phyloP scores from a whole-genome alignment of 2,329 filamentous ascomycete genomes.

The Balansia obtecta region DNA sequence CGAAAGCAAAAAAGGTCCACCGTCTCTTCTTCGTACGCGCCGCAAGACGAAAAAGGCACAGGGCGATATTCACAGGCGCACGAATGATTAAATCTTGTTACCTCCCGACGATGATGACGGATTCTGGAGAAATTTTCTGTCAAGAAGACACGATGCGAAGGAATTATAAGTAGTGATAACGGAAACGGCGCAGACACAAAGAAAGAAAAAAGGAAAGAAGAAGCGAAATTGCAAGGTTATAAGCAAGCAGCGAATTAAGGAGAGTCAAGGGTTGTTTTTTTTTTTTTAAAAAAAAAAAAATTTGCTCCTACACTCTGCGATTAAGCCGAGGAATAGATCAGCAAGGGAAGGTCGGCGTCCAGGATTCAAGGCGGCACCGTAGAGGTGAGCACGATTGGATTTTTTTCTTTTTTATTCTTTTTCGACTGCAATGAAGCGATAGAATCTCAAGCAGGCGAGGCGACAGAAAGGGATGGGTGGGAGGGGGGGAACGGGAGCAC shows the following conservation, averaged over 20 bases:
- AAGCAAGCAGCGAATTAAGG: not conserved
- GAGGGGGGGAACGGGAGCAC: too few relatives aligned
- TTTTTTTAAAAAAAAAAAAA: not conserved
- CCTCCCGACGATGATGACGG: not conserved
- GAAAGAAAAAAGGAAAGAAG: not conserved
- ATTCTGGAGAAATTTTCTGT: not conserved
- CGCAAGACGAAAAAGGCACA: not conserved
- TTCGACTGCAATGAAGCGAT: constrained; percentile 6
- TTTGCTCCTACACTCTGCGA: constrained; percentile 1
- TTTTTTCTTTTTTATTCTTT: too few relatives aligned
- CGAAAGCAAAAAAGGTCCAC: constrained; percentile 8
- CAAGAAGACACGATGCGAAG: not conserved
- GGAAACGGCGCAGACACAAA: not conserved
- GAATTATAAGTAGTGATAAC: not conserved
- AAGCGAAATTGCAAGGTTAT: constrained; percentile 2
- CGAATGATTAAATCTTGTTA: not conserved
- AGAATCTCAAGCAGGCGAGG: constrained; percentile 5
- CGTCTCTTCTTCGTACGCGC: constrained; percentile 9
- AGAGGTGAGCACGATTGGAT: not conserved
- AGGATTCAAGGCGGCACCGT: not conserved
- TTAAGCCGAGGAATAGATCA: constrained; percentile 1
- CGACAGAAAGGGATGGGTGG: not conserved
- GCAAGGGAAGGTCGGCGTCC: constrained; percentile 1
- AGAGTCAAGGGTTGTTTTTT: not conserved
- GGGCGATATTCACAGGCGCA: not conserved